Conservation (phyloP, 164 flowering plant genomes). For the Umbilicus rupestris region DNA sequence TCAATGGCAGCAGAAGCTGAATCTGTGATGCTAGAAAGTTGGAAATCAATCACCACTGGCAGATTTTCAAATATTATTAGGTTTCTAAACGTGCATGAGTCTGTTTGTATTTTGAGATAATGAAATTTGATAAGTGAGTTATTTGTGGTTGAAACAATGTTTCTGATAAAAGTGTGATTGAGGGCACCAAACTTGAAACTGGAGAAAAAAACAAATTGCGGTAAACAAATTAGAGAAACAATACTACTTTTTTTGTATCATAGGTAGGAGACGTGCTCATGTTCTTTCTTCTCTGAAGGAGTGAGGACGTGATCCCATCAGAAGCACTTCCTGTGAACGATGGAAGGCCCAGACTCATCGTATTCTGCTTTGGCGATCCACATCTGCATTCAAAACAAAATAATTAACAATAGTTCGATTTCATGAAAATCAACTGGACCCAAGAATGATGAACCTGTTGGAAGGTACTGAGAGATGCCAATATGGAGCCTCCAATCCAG, state of each 20-base stretch:
- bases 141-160: no score
- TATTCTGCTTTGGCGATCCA: slow-evolving; percentile 5
- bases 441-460: slow-evolving; percentile 4
- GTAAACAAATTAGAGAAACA: slow-evolving; percentile 3
- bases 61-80: no score
- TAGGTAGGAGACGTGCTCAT: neutral
- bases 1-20: no score
- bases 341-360: slow-evolving; percentile 3
- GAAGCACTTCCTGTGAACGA: slow-evolving; percentile 7
- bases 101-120: no score
- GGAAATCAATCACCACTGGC: no score
- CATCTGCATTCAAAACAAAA: neutral
- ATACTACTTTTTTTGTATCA: neutral
- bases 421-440: no score
- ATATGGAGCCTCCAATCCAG: slow-evolving; percentile 7
- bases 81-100: no score
- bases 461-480: slow-evolving; percentile 8
- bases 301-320: neutral
- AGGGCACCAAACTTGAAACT: no score
- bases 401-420: neutral
- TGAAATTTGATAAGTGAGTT: no score
- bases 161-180: no score
- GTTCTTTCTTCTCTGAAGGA: neutral
- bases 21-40: no score
- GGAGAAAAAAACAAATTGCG: neutral